phyloP scores from a whole-genome alignment of 1,284 basidiomycete genomes.

The Ceratobasidium sp. region DNA sequence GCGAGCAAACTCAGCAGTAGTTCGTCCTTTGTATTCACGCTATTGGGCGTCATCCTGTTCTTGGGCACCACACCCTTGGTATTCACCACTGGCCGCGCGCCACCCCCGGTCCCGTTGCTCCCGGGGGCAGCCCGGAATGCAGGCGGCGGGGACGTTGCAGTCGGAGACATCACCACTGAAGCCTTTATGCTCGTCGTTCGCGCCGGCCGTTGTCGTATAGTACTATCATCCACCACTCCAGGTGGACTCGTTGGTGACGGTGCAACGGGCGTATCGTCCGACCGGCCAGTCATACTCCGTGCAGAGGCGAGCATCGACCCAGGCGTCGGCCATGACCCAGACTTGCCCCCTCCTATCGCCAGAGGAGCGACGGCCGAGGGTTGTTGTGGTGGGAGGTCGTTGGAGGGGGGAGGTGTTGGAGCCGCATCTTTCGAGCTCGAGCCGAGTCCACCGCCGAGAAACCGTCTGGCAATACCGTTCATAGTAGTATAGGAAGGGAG shows the following conservation, averaged over 20 bases:
- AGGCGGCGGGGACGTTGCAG: constrained; percentile 1
- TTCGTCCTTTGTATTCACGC: constrained; percentile 63
- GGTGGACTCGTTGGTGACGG: background rate
- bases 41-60: background rate
- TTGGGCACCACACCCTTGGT: constrained; percentile 5
- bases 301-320: background rate
- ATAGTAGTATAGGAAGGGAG: background rate
- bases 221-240: constrained; percentile 25
- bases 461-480: constrained; percentile 30
- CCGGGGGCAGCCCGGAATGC: background rate
- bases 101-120: background rate
- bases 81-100: constrained; percentile 15
- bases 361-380: constrained; percentile 10
- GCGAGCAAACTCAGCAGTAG: constrained; percentile 84
- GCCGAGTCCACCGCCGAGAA: constrained; percentile 21
- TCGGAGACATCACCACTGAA: background rate
- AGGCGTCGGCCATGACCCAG: background rate
- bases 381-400: background rate
- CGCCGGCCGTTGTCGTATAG: constrained; percentile 22
- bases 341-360: constrained; percentile 2
- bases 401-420: background rate
- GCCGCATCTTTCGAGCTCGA: background rate
- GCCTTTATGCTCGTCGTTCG: constrained; percentile 24
- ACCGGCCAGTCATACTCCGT: constrained; percentile 1
- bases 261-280: constrained; percentile 3